Evolutionary conservation across 441 rosid species (phyloP).

Genomic region (Geranium incanum): DNA sequence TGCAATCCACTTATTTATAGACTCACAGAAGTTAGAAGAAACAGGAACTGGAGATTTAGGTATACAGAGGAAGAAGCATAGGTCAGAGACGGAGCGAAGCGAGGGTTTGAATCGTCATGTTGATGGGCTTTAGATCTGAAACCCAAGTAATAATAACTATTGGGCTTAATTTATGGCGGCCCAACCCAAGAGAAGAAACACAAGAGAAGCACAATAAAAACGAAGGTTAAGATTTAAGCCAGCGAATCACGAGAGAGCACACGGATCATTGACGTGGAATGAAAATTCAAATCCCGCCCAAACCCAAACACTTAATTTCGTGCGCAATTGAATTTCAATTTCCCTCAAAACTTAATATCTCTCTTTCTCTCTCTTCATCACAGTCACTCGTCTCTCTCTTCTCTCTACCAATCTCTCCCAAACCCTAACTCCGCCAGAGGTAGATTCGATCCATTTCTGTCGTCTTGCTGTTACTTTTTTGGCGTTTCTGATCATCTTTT

Average conservation of each 20-base stretch:
- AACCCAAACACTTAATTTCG: slow-evolving; percentile 50
- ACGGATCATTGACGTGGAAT: slow-evolving; percentile 59
- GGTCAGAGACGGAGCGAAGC: not conserved
- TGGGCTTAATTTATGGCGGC: not conserved
- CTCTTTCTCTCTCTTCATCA: slow-evolving; percentile 12
- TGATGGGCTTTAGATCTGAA: not conserved
- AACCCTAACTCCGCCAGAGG: slow-evolving; percentile 26
- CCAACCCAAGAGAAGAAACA: slow-evolving; percentile 33
- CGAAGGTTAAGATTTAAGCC: slow-evolving; percentile 26
- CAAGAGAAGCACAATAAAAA: slow-evolving; percentile 39
- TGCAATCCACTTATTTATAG: not conserved
- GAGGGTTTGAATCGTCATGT: not conserved
- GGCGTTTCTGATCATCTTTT: not conserved
- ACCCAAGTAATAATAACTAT: not conserved
- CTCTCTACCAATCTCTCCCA: slow-evolving; percentile 14
- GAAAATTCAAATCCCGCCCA: slow-evolving; percentile 63
- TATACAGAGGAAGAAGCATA: not conserved
- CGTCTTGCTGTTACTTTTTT: no score
- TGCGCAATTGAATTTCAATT: slow-evolving; percentile 76
- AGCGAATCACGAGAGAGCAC: slow-evolving; percentile 25
- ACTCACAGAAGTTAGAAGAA: not conserved
- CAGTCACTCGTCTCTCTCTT: not conserved
- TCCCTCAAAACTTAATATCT: slow-evolving; percentile 41
- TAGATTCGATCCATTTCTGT: slow-evolving; percentile 17
- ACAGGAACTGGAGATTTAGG: not conserved